Evolutionary conservation across 495 filamentous ascomycete species (phyloP).

Genomic region (Thermochaetoides thermophila): DNA sequence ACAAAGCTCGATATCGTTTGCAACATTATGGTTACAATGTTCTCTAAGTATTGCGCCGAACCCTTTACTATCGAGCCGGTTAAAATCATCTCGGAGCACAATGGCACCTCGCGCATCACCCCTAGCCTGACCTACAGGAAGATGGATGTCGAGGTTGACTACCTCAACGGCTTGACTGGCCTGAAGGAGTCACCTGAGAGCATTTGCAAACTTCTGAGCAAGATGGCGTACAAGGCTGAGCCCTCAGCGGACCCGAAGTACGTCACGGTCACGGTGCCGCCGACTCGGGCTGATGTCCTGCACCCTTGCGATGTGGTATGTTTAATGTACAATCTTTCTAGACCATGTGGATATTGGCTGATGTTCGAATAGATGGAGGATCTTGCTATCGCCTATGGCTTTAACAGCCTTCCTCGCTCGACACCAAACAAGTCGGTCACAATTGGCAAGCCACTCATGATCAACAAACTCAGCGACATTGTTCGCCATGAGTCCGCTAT

Average conservation of each 20-base stretch:
- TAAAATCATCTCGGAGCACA: slow-evolving; percentile 81
- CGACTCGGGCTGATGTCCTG: slow-evolving; percentile 84
- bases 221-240: slow-evolving; percentile 70
- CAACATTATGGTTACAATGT: slow-evolving; percentile 93
- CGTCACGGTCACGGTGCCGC: slow-evolving; percentile 68
- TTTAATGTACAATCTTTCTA: background rate
- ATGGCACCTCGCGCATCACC: slow-evolving; percentile 60
- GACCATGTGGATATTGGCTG: background rate
- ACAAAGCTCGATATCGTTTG: slow-evolving; percentile 95
- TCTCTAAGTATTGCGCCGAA: slow-evolving; percentile 79
- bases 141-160: slow-evolving; percentile 71
- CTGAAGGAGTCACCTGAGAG: slow-evolving; percentile 53
- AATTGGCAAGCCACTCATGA: slow-evolving; percentile 68
- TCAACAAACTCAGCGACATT: slow-evolving; percentile 93
- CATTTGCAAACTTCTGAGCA: slow-evolving; percentile 60
- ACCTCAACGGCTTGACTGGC: slow-evolving; percentile 85
- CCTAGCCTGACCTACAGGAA: slow-evolving; percentile 64
- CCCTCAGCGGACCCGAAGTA: slow-evolving; percentile 54
- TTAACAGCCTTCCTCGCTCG: slow-evolving; percentile 77
- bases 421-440: slow-evolving; percentile 74
- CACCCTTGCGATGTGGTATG: slow-evolving; percentile 77
- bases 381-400: slow-evolving; percentile 87
- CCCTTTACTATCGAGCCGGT: slow-evolving; percentile 88
- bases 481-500: slow-evolving; percentile 80
- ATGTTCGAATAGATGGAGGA: slow-evolving; percentile 60